phyloP scores from a whole-genome alignment of 2,329 filamentous ascomycete genomes.

The Sporothrix humicola region DNA sequence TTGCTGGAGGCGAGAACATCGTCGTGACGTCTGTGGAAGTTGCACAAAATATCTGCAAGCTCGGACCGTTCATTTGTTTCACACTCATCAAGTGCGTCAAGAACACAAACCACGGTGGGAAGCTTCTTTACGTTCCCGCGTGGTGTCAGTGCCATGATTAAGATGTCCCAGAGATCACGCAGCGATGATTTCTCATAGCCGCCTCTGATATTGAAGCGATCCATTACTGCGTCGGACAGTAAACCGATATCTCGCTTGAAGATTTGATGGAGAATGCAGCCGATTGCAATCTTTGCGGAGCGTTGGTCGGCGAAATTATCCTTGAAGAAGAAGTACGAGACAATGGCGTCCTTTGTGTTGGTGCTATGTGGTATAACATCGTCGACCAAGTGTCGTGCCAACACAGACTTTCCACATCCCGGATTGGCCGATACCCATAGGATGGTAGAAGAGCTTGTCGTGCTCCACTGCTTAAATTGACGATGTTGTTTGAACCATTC shows the following conservation, averaged over 20 bases:
- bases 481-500: neutral
- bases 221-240: neutral
- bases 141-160: too few relatives aligned
- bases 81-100: neutral
- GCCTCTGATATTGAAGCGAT: too few relatives aligned
- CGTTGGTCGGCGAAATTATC: constrained; percentile 32
- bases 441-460: neutral
- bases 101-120: too few relatives aligned
- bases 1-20: too few relatives aligned
- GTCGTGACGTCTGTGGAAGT: too few relatives aligned
- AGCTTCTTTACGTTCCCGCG: too few relatives aligned
- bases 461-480: neutral
- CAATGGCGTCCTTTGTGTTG: neutral
- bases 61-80: too few relatives aligned
- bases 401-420: neutral
- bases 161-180: too few relatives aligned
- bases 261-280: constrained; percentile 32
- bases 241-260: neutral
- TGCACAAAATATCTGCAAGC: too few relatives aligned
- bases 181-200: too few relatives aligned
- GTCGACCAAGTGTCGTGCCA: neutral
- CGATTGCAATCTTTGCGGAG: neutral
- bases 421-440: constrained; percentile 1
- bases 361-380: neutral
- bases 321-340: constrained; percentile 35